These are phyloP conservation scores for Leucosporidium yakuticum DNA, from an alignment of 768 basidiomycete genomes.

Conservation along the genomic window DNA sequence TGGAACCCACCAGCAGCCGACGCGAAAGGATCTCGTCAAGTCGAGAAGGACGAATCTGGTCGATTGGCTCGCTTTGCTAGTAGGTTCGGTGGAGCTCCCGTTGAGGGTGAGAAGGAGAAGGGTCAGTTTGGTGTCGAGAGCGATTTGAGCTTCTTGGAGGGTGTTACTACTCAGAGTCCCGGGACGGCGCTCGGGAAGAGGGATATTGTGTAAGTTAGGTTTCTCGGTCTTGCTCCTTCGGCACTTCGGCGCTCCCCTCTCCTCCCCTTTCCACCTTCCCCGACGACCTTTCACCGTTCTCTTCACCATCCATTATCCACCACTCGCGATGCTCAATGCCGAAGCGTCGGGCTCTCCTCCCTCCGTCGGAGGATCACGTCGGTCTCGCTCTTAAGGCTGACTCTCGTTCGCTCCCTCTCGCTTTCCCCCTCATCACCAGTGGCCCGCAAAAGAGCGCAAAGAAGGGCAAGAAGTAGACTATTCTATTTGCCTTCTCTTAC, in stretches of 20 bases:
- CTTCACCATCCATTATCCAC: too few relatives aligned
- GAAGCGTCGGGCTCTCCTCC: background rate
- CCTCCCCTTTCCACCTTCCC: too few relatives aligned
- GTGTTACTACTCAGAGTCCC: constrained; percentile 20
- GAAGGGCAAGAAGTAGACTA: constrained; percentile 29
- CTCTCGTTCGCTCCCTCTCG: background rate
- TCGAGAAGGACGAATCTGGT: constrained; percentile 31
- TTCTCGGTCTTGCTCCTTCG: background rate
- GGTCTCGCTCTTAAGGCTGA: background rate
- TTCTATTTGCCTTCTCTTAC: too few relatives aligned
- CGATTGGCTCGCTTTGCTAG: constrained; percentile 20
- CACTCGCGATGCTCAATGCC: too few relatives aligned
- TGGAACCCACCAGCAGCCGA: constrained; percentile 34
- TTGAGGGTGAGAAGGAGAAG: background rate
- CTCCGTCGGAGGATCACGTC: background rate
- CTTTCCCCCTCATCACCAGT: background rate
- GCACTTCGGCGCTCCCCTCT: too few relatives aligned
- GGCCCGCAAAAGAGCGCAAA: constrained; percentile 18
- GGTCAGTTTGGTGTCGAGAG: constrained; percentile 24
- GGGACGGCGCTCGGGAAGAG: constrained; percentile 17
- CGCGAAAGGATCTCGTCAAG: constrained; percentile 4
- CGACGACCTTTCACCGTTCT: too few relatives aligned
- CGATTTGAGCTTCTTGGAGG: constrained; percentile 28
- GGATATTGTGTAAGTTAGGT: constrained; percentile 19
- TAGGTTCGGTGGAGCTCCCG: constrained; percentile 5